Evolutionary conservation across 306 rosid species (phyloP), one percentile per base, ranked within the genome.

Genomic region (Citrullus colocynthis): DNA sequence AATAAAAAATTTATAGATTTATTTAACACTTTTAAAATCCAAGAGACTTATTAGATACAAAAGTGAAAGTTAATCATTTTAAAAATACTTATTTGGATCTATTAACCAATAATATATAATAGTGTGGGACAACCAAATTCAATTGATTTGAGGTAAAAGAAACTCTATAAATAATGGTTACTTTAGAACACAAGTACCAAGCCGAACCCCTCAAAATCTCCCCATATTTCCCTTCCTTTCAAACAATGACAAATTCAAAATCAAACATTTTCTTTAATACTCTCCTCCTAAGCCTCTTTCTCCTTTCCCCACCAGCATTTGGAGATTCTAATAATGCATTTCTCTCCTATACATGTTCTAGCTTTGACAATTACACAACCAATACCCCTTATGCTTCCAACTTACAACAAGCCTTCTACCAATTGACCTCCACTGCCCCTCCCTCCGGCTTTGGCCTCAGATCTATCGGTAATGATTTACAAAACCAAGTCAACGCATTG

Each of bases 291-390:
- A 12, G 6, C 37, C 39, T 42, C 37, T 20, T 44, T 7, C 57
- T 70, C 39, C 76, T 70, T 11, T 44, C 39, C 20, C 57, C 57
- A 44, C 6, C 5, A 70, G 37, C 76, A 30, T 70, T 13, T 45
- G 37, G 20, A 11, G 36, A 70, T 44, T 37, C 72, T 12, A 87
- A 76, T 0, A 80, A 61, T 17, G 87, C 89, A 42, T 49, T 24
- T 16, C 90, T 92, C 42, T 59, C 73, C 37, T 82, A 88, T 45
- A 51, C 82, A 37, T 90, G 97, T 66, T 89, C 87, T 30, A 76
- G 6, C 84, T 64, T 37, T 2, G 52, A 85, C 36, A 84, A 85
- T 80, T 87, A 67, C 86, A 85, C 96, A 24, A 8, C 87, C 42
- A 14, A 63, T 8, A 74, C 61, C 75, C 78, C 82, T 4, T 85